Evolutionary conservation across 495 filamentous ascomycete species (phyloP), one percentile per base, ranked within the genome.

Genomic region (Xylaria cubensis): DNA sequence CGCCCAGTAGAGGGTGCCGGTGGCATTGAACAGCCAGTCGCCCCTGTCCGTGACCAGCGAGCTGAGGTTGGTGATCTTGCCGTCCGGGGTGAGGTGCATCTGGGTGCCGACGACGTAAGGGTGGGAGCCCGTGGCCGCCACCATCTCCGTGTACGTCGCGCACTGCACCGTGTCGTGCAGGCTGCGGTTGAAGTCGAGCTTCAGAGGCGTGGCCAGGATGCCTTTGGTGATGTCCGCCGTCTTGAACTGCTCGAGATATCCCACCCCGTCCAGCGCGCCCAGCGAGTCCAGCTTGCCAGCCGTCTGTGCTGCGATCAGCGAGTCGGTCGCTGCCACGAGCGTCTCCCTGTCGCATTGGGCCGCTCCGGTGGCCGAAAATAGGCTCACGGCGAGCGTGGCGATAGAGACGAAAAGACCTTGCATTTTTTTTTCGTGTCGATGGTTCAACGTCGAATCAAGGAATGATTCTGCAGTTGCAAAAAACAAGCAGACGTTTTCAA

Each of bases 31-130:
- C 15, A 84, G 77, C 85, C 86, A 86, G 72, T 84, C 80, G 58
- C 82, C 82, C 15, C 78, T 78, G 29, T 80, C 80, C 10, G 82
- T 82, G 58, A 82, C 79, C 21, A 88, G 78, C 4, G 79, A 74
- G 74, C 86, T 86, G 44, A 86, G 76, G 69, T 82, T 80, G 41
- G 74, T 67, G 15, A 84, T 67, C 26, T 65, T 74, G 24, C 58
- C 72, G 39, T 75, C 73, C 32, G 72, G 69, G 34, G 71, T 71
- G 73, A 83, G 80, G 62, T 81, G 81, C 62, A 86, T 74, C 72
- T 87, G 86, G 9, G 81, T 83, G 55, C 83, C 84, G 65, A 87
- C 78, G 34, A 88, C 86, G 73, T 87, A 85, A 4, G 85, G 86
- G 63, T 81, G 77, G 17, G 75, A 44, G 3, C 42, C 56, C 69